Conservation (phyloP, 306 rosid genomes). For the Begonia masoniana region DNA sequence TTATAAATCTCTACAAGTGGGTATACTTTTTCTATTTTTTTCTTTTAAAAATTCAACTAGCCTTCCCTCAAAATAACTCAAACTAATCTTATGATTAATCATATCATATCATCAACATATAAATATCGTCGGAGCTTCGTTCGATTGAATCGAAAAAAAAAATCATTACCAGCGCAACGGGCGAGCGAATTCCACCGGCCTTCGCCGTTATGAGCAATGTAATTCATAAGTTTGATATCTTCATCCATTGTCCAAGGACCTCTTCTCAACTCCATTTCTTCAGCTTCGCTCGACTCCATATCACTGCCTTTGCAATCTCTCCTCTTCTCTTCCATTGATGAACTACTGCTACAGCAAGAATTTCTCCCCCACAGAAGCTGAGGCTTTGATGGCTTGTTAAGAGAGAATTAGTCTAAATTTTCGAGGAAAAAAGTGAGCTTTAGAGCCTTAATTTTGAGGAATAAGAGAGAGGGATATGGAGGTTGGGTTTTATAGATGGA, state of each 20-base stretch:
- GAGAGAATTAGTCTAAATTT: background rate
- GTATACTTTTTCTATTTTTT: background rate
- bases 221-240: slow-evolving; percentile 1
- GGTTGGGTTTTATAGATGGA: background rate
- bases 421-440: background rate
- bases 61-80: background rate
- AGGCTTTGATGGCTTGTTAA: background rate
- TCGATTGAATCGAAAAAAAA: background rate
- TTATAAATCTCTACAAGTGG: background rate
- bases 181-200: slow-evolving; percentile 12
- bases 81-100: background rate
- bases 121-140: background rate
- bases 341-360: too few relatives aligned
- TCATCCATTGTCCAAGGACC: slow-evolving; percentile 14
- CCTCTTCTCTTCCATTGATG: background rate
- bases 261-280: slow-evolving; percentile 11
- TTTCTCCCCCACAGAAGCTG: too few relatives aligned
- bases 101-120: background rate
- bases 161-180: slow-evolving; percentile 1
- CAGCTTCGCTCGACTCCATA: background rate
- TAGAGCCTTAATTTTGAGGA: background rate
- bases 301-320: background rate
- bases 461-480: background rate
- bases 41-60: background rate
- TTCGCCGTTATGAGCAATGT: slow-evolving; percentile 10